These are phyloP conservation scores for Hypoxylon rubiginosum DNA, from an alignment of 2,329 filamentous ascomycete genomes.

Conservation along the genomic window DNA sequence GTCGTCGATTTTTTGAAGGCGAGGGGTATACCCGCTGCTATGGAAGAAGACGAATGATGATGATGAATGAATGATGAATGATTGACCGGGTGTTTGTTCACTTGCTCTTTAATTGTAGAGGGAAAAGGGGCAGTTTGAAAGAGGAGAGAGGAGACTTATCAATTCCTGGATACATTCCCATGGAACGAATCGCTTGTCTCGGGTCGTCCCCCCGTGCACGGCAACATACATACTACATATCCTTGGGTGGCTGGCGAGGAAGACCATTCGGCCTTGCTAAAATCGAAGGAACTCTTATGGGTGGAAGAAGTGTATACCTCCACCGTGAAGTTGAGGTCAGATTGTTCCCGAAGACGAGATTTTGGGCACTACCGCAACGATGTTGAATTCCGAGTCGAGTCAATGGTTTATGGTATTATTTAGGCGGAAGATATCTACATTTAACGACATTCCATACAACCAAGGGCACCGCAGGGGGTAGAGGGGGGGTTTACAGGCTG, in stretches of 20 bases:
- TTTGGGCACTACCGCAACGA: background rate
- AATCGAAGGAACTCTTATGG: background rate
- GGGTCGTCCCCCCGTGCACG: too few species aligned
- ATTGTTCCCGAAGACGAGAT: background rate
- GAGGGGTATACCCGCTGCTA: constrained; percentile 35
- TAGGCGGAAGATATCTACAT: background rate
- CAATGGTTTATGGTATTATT: background rate
- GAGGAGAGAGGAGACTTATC: too few species aligned
- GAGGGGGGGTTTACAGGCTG: background rate
- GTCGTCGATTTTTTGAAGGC: constrained; percentile 53
- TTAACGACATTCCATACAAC: background rate
- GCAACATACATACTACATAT: background rate
- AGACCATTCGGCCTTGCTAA: background rate
- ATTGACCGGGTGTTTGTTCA: too few species aligned
- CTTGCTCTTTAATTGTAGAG: too few species aligned
- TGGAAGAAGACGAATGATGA: too few species aligned
- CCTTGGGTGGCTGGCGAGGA: too few species aligned
- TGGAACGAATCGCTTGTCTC: background rate
- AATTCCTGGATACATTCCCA: too few species aligned
- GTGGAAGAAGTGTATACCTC: background rate
- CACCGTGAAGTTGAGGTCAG: background rate
- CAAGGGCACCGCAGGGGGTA: background rate
- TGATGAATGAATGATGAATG: too few species aligned
- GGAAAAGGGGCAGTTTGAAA: background rate
- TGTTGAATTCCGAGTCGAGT: background rate